Base-by-base conservation (phyloP, 2,329 filamentous ascomycete genomes). In the Coniochaeta hoffmannii region DNA sequence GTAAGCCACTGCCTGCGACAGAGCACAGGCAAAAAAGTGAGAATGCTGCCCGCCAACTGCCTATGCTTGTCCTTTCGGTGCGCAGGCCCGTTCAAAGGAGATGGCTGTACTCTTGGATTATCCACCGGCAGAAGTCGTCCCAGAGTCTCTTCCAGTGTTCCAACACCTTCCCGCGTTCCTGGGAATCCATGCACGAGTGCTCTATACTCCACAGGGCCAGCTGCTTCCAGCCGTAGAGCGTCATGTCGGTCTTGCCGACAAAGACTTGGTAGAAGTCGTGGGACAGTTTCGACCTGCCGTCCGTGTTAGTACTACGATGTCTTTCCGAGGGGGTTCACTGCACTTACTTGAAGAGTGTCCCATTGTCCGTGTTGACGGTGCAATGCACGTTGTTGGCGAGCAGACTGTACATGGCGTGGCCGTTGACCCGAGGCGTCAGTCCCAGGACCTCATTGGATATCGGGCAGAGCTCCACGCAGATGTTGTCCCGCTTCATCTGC, bases 181-280 rank as follows among this genome's bases (percentile, higher is more conserved):
- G 60, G 1, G 66, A 61, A 24, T 68, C 67, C 64, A 85, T 70
- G 61, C 81, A 85, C 1, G 82, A 74, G 65, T 87, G 81, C 56
- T 83, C 73, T 14, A 87, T 69, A 62, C 83, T 86, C 83, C 83
- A 86, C 60, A 79, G 69, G 15, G 75, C 74, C 22, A 87, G 76
- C 68, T 90, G 86, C 65, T 86, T 86, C 84, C 87, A 88, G 44
- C 87, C 87, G 59, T 81, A 81, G 0, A 91, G 68, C 17, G 77
- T 80, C 78, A 90, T 88, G 56, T 82, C 77, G 12, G 77, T 74
- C 46, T 82, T 83, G 50, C 87, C 88, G 8, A 88, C 78, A 76
- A 90, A 83, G 57, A 86, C 78, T 65, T 91, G 88, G 66, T 90
- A 90, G 65, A 90, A 90, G 64, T 91, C 88, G 60, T 90, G 86